Percentiles rank a stretch among this genome's conserved stretches.
Evolutionary conservation across 352 stramenopile species (phyloP).

Genomic region (Phytophthora meadii): DNA sequence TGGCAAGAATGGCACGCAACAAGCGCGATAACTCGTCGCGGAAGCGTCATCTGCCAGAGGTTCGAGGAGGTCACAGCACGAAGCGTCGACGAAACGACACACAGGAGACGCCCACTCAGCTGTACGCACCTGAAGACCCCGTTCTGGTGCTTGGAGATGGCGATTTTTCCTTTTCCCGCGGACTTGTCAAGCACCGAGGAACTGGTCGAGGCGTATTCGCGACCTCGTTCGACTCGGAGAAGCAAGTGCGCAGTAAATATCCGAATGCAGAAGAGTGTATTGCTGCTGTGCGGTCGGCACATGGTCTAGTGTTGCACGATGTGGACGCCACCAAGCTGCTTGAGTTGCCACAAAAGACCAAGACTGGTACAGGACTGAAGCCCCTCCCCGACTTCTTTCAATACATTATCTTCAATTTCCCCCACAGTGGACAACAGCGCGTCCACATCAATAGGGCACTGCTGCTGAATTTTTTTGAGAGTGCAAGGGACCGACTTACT

Average conservation of each 20-base stretch:
- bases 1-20: conserved; percentile 39
- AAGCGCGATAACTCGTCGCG: conserved; percentile 46
- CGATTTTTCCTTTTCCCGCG: conserved; percentile 86
- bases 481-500: conserved; percentile 65
- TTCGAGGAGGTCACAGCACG: conserved; percentile 9
- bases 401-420: conserved; percentile 92
- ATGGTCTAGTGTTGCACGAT: conserved; percentile 69
- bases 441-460: conserved; percentile 89
- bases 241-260: conserved; percentile 76
- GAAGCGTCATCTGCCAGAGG: conserved; percentile 14
- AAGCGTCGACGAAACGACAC: conserved; percentile 39
- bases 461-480: conserved; percentile 87
- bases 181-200: conserved; percentile 69
- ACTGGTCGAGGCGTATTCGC: conserved; percentile 64
- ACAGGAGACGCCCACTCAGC: conserved; percentile 11
- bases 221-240: conserved; percentile 83
- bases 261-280: conserved; percentile 80
- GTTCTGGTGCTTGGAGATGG: conserved; percentile 86
- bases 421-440: conserved; percentile 87
- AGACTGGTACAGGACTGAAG: conserved; percentile 24
- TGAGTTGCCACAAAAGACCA: conserved; percentile 45
- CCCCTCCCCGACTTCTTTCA: conserved; percentile 67
- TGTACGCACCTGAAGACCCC: conserved; percentile 63
- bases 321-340: conserved; percentile 87
- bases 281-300: conserved; percentile 42